These are phyloP conservation scores for Cylindrotheca closterium DNA, from an alignment of 108 stramenopile species.

Conservation along the genomic window DNA sequence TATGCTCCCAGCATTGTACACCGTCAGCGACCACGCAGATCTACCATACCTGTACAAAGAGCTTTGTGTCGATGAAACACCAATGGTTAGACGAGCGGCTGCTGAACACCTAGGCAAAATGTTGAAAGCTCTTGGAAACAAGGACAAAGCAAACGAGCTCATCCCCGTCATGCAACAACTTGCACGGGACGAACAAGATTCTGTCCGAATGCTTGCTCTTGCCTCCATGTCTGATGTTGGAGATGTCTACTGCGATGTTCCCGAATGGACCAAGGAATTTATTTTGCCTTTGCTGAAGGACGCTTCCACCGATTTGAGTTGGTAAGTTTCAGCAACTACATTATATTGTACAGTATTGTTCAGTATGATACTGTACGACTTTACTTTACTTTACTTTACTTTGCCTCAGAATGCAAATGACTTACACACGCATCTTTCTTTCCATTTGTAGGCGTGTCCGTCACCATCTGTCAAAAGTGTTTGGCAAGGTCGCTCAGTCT, in stretches of 20 bases:
- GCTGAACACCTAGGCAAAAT: conserved; percentile 74
- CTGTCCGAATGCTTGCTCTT: conserved; percentile 92
- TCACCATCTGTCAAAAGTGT: conserved; percentile 84
- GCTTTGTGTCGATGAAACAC: conserved; percentile 90
- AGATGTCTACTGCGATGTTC: conserved; percentile 55
- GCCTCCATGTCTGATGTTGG: conserved; percentile 68
- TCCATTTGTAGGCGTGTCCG: conserved; percentile 82
- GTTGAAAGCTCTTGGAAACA: conserved; percentile 37
- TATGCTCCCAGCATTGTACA: conserved; percentile 44
- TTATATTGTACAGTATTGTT: conserved; percentile 1
- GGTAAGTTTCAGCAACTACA: conserved; percentile 51
- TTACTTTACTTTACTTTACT: background rate
- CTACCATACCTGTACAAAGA: conserved; percentile 69
- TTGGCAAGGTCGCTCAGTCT: conserved; percentile 71
- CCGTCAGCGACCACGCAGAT: conserved; percentile 39
- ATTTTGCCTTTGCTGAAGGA: conserved; percentile 80
- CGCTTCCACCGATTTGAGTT: conserved; percentile 78
- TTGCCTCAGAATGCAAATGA: too few species aligned
- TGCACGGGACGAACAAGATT: conserved; percentile 94
- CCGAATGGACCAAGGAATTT: conserved; percentile 61
- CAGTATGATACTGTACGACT: background rate
- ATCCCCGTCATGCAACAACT: conserved; percentile 78
- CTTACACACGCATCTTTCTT: too few species aligned
- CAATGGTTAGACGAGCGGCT: conserved; percentile 94
- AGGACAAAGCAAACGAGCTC: conserved; percentile 40